phyloP scores from a whole-genome alignment of 306 rosid genomes.

The Benincasa hispida region DNA sequence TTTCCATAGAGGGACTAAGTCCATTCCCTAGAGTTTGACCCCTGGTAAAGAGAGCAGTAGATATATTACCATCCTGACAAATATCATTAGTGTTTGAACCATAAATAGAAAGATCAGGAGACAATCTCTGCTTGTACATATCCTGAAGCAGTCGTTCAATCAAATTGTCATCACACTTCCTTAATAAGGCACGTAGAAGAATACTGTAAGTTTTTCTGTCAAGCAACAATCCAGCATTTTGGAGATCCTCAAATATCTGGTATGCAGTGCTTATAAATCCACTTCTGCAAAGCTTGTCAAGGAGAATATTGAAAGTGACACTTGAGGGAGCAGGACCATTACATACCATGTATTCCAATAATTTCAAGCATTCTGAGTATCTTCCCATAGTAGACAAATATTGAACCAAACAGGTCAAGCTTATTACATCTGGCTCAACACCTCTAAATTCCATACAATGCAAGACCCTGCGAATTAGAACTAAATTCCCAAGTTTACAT shows the following conservation, averaged over 20 bases:
- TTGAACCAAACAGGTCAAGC: slow-evolving; percentile 27
- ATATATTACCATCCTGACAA: slow-evolving; percentile 19
- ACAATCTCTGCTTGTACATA: slow-evolving; percentile 20
- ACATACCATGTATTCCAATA: slow-evolving; percentile 21
- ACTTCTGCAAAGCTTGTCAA: slow-evolving; percentile 24
- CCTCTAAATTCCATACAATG: slow-evolving; percentile 20
- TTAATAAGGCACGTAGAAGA: slow-evolving; percentile 25
- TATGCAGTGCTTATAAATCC: slow-evolving; percentile 18
- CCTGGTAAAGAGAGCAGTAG: slow-evolving; percentile 17
- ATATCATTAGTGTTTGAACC: slow-evolving; percentile 16
- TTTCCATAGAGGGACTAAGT: slow-evolving; percentile 16
- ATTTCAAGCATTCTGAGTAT: slow-evolving; percentile 21
- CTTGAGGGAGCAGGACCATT: slow-evolving; percentile 12
- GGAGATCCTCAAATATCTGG: slow-evolving; percentile 10
- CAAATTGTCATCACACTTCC: slow-evolving; percentile 2
- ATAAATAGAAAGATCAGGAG: slow-evolving; percentile 18
- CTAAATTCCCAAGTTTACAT: slow-evolving; percentile 20
- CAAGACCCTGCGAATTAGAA: slow-evolving; percentile 16
- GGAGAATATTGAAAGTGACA: slow-evolving; percentile 21
- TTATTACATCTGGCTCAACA: slow-evolving; percentile 18
- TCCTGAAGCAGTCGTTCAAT: slow-evolving; percentile 12
- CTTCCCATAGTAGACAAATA: slow-evolving; percentile 20
- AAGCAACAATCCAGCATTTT: slow-evolving; percentile 5
- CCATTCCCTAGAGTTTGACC: slow-evolving; percentile 20
- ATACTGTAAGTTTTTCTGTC: slow-evolving; percentile 17